Evolutionary conservation across 2,329 filamentous ascomycete genomes (phyloP).

Genomic region (Cladorrhinum sp.): DNA sequence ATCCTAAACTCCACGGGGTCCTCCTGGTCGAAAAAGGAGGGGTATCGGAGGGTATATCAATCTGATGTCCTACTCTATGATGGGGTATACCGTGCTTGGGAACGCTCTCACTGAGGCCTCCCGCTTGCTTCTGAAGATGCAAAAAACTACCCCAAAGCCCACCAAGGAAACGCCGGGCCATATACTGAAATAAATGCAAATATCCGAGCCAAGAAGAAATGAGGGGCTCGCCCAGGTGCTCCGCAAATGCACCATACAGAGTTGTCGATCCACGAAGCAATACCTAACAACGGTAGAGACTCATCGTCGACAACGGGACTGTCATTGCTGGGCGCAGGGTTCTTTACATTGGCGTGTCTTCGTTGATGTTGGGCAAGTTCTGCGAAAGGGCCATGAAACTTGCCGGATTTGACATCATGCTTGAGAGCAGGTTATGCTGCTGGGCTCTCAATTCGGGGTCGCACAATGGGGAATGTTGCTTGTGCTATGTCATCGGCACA

Average conservation of each 20-base stretch:
- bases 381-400: slow-evolving; percentile 27
- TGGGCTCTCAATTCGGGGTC: slow-evolving; percentile 69
- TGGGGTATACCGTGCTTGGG: slow-evolving; percentile 23
- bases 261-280: background rate
- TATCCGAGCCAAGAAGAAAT: slow-evolving; percentile 9
- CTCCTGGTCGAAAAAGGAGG: background rate
- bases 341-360: slow-evolving; percentile 37
- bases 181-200: slow-evolving; percentile 23
- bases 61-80: slow-evolving; percentile 23
- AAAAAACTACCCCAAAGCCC: slow-evolving; percentile 14
- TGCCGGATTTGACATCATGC: slow-evolving; percentile 32
- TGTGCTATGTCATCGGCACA: slow-evolving; percentile 48
- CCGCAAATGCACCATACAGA: background rate
- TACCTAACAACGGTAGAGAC: background rate
- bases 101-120: slow-evolving; percentile 19
- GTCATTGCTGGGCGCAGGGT: background rate
- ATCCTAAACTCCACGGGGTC: too few species aligned
- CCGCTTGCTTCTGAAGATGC: slow-evolving; percentile 18
- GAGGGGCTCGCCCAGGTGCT: slow-evolving; percentile 1
- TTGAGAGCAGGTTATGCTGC: slow-evolving; percentile 36
- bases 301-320: background rate
- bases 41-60: slow-evolving; percentile 20
- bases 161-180: slow-evolving; percentile 22
- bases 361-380: slow-evolving; percentile 42
- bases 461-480: slow-evolving; percentile 81